These are phyloP conservation scores for Proliferodiscus dingleyae DNA, from an alignment of 2,329 filamentous ascomycete species.

Conservation along the genomic window DNA sequence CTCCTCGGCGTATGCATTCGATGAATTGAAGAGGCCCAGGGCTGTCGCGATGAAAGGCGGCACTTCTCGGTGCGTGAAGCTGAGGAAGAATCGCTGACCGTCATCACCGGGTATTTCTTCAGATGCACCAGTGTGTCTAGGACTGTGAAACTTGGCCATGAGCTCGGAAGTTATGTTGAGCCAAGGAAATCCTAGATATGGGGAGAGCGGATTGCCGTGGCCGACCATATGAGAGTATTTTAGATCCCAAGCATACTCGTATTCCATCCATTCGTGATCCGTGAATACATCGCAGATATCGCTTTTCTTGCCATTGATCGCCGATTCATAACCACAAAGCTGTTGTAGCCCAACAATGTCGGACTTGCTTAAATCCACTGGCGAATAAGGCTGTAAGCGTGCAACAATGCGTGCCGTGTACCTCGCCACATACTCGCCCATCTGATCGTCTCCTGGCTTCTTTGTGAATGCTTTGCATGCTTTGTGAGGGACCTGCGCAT, in stretches of 20 bases:
- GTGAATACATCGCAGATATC: constrained; percentile 58
- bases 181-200: constrained; percentile 61
- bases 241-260: constrained; percentile 61
- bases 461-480: constrained; percentile 53
- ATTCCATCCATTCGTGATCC: constrained; percentile 60
- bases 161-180: constrained; percentile 55
- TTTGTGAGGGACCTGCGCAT: constrained; percentile 39
- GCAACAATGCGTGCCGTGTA: constrained; percentile 59
- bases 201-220: constrained; percentile 55
- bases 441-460: constrained; percentile 24
- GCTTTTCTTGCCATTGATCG: constrained; percentile 55
- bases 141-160: constrained; percentile 32
- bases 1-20: constrained; percentile 54
- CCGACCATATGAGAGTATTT: constrained; percentile 62
- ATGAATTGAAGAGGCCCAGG: constrained; percentile 67
- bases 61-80: constrained; percentile 65
- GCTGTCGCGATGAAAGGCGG: constrained; percentile 63
- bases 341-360: constrained; percentile 64
- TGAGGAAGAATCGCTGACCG: constrained; percentile 57
- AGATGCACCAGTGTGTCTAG: constrained; percentile 6
- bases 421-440: constrained; percentile 39
- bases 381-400: constrained; percentile 47
- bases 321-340: constrained; percentile 61
- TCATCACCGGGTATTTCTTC: constrained; percentile 22
- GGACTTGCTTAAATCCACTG: constrained; percentile 57